Conservation (phyloP, 306 rosid genomes). For the Dryas alaskensis region DNA sequence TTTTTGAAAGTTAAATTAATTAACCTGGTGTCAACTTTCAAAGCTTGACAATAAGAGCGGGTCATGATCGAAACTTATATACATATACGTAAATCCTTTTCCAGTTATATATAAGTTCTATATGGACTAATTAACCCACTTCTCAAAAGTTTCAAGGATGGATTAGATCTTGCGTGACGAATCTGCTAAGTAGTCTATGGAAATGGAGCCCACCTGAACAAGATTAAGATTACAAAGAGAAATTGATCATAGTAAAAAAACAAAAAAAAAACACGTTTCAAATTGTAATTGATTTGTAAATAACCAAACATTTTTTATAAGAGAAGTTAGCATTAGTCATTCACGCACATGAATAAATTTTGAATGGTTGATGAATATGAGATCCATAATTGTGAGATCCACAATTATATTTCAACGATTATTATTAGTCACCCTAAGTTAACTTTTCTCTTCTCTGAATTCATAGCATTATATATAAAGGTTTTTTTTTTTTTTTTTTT, state of each 20-base stretch:
- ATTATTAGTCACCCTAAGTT: neutral
- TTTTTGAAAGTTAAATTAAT: neutral
- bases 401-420: neutral
- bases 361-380: no score
- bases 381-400: no score
- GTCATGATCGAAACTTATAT: conserved; percentile 5
- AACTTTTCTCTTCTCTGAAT: no score
- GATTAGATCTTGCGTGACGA: conserved; percentile 2
- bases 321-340: no score
- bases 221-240: neutral
- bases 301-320: no score
- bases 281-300: no score
- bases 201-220: neutral
- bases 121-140: neutral
- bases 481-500: neutral
- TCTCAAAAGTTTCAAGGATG: neutral
- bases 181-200: neutral
- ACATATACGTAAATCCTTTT: neutral
- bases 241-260: no score
- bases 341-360: no score
- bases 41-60: neutral
- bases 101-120: neutral
- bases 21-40: neutral
- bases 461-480: neutral
- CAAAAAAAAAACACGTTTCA: no score